Base-by-base conservation (phyloP, 352 stramenopile species). In the Phytopythium vexans region DNA sequence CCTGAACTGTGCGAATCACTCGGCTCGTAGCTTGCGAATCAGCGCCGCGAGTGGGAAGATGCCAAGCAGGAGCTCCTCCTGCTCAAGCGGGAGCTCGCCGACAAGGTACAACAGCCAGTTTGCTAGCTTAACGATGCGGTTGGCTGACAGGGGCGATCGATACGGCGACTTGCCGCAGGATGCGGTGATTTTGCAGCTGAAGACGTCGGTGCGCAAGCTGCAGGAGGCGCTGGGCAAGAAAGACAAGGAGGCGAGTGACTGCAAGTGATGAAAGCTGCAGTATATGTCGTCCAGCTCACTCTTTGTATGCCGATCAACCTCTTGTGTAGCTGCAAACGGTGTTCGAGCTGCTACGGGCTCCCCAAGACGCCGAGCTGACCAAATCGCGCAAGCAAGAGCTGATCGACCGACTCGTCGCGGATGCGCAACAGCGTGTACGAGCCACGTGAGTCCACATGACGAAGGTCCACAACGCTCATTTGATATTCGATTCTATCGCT, bases 171-270 rank as follows among this genome's bases (percentile, higher is more conserved):
- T 14, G 41, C 40, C 10, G 7, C 57, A 89, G 79, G 76, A 88
- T 50, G 60, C 68, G 8, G 48, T 73, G 31, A 64, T 88, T 9
- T 14, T 89, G 35, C 79, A 86, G 58, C 62, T 88, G 49, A 88
- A 83, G 50, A 83, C 76, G 35, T 50, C 66, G 7, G 48, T 66
- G 16, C 76, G 74, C 31, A 83, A 83, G 45, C 70, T 86, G 35
- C 58, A 86, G 44, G 74, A 86, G 41, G 68, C 55, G 4, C 55
- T 89, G 33, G 74, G 71, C 31, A 87, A 84, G 52, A 89, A 83
- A 47, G 76, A 88, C 45, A 81, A 80, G 62, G 76, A 86, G 39
- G 79, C 58, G 16, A 16, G 37, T 54, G 6, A 27, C n/a, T 45
- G 41, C 41, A 33, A 45, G 15, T 27, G 21, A 27, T 27, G 21